Evolutionary conservation across 129 eudicot species (phyloP).

Genomic region (Dittrichia graveolens): DNA sequence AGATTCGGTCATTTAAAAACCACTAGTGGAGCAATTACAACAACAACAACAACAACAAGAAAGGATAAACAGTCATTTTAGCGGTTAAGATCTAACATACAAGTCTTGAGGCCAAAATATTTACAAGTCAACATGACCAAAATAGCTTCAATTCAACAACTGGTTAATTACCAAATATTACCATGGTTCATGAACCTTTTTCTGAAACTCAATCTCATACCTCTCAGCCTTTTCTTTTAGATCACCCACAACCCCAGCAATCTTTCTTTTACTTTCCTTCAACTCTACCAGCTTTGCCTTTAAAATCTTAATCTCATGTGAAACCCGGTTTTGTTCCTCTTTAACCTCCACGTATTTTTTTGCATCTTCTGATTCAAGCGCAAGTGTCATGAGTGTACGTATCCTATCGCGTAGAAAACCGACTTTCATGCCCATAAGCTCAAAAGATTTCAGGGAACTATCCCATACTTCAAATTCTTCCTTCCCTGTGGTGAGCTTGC

Average conservation of each 20-base stretch:
- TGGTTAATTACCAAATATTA: conserved; percentile 23
- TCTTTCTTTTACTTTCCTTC: conserved; percentile 41
- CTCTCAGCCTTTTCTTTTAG: conserved; percentile 47
- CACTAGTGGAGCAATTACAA: no score
- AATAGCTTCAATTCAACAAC: not conserved
- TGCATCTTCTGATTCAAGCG: conserved; percentile 47
- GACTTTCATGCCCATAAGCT: conserved; percentile 72
- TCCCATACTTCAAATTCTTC: conserved; percentile 68
- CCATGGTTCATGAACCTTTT: conserved; percentile 68
- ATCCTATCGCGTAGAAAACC: conserved; percentile 65
- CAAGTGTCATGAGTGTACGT: conserved; percentile 34
- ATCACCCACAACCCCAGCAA: conserved; percentile 37
- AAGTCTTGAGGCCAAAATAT: not conserved
- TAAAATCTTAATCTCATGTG: conserved; percentile 40
- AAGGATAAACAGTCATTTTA: not conserved
- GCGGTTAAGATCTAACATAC: not conserved
- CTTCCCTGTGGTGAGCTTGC: conserved; percentile 49
- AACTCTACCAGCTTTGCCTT: conserved; percentile 55
- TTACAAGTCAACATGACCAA: conserved; percentile 12
- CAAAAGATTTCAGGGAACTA: conserved; percentile 60
- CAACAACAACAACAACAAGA: no score
- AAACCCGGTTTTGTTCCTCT: conserved; percentile 29
- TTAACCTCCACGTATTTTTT: conserved; percentile 49
- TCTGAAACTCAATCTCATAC: conserved; percentile 50
- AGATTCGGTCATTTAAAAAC: no score